phyloP scores from a whole-genome alignment of 169 alveolate genomes.

The Plasmodium coatneyi region DNA sequence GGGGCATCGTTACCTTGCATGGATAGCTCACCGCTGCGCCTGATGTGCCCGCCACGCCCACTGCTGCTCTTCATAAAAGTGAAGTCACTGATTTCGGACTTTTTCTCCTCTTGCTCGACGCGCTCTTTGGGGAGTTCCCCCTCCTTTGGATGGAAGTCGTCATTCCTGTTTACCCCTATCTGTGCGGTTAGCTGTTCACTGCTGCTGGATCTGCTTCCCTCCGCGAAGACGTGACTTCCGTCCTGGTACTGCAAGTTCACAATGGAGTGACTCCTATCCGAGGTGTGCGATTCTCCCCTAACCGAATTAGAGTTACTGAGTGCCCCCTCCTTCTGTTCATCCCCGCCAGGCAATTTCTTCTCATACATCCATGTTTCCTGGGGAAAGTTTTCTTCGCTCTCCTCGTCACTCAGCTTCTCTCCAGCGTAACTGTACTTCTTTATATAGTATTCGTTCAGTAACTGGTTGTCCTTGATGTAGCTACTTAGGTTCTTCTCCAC shows the following conservation, averaged over 20 bases:
- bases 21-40: not conserved
- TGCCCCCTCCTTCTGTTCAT: not conserved
- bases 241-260: not conserved
- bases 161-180: not conserved
- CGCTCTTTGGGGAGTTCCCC: not conserved
- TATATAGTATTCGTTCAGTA: constrained; percentile 21
- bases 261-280: constrained; percentile 1
- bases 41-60: not conserved
- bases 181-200: not conserved
- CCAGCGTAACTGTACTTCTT: constrained; percentile 15
- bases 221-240: not conserved
- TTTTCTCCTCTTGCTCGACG: not conserved
- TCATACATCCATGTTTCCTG: not conserved
- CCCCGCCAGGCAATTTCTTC: not conserved
- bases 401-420: not conserved
- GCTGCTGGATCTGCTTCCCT: not conserved
- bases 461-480: constrained; percentile 20
- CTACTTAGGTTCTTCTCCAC: not conserved
- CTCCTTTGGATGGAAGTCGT: not conserved
- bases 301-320: not conserved
- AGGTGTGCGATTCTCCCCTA: not conserved
- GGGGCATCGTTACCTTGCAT: not conserved
- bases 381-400: not conserved
- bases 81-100: constrained; percentile 10
- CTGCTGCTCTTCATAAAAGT: constrained; percentile 4